Conservation (phyloP, 805 yeast species). For the Spathaspora hagerdaliae region DNA sequence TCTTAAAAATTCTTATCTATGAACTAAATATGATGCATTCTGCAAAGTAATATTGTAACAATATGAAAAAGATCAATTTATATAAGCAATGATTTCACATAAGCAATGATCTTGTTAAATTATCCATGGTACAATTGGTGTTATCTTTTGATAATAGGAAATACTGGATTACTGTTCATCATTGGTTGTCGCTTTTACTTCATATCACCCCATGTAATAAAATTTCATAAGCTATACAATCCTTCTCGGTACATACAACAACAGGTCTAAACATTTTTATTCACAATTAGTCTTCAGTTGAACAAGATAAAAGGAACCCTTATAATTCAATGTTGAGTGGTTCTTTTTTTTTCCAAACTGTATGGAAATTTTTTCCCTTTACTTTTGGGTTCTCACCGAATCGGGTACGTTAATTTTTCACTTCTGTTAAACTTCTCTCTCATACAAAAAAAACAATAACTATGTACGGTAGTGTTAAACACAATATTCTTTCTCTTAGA, state of each 20-base stretch:
- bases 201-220: background rate
- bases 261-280: slow-evolving; percentile 37
- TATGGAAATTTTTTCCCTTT: background rate
- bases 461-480: background rate
- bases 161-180: background rate
- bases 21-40: too few relatives aligned
- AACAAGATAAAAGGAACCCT: background rate
- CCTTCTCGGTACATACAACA: slow-evolving; percentile 29
- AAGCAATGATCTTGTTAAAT: background rate
- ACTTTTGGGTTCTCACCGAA: background rate
- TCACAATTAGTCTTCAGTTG: background rate
- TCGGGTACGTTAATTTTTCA: background rate
- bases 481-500: background rate
- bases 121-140: background rate
- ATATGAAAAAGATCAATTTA: too few relatives aligned
- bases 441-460: too few relatives aligned
- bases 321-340: background rate
- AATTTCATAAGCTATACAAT: background rate
- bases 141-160: background rate
- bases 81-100: too few relatives aligned
- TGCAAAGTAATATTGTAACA: too few relatives aligned
- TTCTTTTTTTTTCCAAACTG: background rate
- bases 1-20: too few relatives aligned
- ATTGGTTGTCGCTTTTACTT: background rate
- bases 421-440: background rate